phyloP scores from a whole-genome alignment of 2,329 filamentous ascomycete species.

The Xylariaceae sp. region DNA sequence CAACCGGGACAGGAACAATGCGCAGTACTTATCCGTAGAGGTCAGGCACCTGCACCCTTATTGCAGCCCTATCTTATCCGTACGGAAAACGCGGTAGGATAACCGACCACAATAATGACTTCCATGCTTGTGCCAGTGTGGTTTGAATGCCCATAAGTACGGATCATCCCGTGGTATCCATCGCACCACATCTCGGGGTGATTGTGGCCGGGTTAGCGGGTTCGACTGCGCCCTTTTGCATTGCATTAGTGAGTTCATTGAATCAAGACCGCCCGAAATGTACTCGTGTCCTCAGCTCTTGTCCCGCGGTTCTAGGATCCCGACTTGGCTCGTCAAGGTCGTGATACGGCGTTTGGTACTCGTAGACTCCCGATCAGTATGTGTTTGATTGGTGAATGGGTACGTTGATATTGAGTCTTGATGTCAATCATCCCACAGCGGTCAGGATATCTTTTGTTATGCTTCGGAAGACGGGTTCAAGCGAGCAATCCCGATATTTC shows the following conservation, averaged over 20 bases:
- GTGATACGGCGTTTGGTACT: slow-evolving; percentile 9
- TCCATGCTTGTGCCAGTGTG: neutral
- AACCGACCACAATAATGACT: neutral
- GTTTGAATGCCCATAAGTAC: neutral
- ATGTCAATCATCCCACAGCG: slow-evolving; percentile 29
- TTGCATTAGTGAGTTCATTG: slow-evolving; percentile 10
- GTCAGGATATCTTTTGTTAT: slow-evolving; percentile 53
- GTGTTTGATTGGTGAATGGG: slow-evolving; percentile 26
- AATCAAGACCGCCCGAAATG: slow-evolving; percentile 2
- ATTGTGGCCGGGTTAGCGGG: neutral
- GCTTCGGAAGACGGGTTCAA: slow-evolving; percentile 61
- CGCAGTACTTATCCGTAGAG: neutral
- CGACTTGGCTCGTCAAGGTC: slow-evolving; percentile 2
- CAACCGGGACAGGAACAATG: neutral
- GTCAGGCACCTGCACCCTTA: neutral
- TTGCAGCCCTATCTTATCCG: neutral
- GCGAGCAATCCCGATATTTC: slow-evolving; percentile 68
- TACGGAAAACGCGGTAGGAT: neutral
- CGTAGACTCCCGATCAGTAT: slow-evolving; percentile 14
- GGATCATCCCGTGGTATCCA: neutral
- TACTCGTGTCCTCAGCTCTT: slow-evolving; percentile 14
- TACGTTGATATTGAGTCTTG: neutral
- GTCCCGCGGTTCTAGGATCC: slow-evolving; percentile 10
- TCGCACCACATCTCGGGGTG: neutral
- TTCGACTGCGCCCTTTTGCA: slow-evolving; percentile 3